Base-by-base conservation (phyloP, 202 grass and related monocot genomes). In the Panicum virgatum region DNA sequence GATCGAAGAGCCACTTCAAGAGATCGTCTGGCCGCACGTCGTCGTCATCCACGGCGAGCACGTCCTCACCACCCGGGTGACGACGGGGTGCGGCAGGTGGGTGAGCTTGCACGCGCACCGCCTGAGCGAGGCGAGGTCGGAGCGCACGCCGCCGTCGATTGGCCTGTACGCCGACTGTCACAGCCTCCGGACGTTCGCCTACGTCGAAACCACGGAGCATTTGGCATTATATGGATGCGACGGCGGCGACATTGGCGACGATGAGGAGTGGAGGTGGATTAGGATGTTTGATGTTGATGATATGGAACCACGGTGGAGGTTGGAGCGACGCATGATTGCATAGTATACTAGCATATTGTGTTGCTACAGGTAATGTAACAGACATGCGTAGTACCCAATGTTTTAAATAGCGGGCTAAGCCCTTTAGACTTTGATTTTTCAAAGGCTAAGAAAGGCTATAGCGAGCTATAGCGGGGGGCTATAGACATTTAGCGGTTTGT, bases 81-180 rank as follows among this genome's bases (percentile, higher is more conserved):
- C 13, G 2, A 0, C 1, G 14, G 27, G 1, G 7, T 6, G 2
- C 0, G 3, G 2, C 12, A 3, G 7, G 1, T 29, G 9, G 46
- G 18, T 52, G 50, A 52, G 18, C 50, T 52, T 52, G 50, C 50
- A 52, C 50, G 50, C 6, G 19, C 5, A 16, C 19, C 18, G 14
- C 50, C 16, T 52, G 18, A 52, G 50, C 50, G 50, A 52, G 50
- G 50, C 19, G 50, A 52, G 18, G 50, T 9, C 18, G 50, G 50
- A 20, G 50, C 8, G 50, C 6, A 12, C 47, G 60, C 59, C 27
- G 13, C 12, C 26, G 11, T 4, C 2, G 27, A 5, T 62, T 27
- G 15, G 14, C 29, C 0, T 34, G 6, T 34, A 34, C 12, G 12
- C 8, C 12, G 5, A 6, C 19, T 20, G 50, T 19, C 0, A 5